Conservation (phyloP, 2,329 filamentous ascomycete species). For the Ilyonectria destructans region DNA sequence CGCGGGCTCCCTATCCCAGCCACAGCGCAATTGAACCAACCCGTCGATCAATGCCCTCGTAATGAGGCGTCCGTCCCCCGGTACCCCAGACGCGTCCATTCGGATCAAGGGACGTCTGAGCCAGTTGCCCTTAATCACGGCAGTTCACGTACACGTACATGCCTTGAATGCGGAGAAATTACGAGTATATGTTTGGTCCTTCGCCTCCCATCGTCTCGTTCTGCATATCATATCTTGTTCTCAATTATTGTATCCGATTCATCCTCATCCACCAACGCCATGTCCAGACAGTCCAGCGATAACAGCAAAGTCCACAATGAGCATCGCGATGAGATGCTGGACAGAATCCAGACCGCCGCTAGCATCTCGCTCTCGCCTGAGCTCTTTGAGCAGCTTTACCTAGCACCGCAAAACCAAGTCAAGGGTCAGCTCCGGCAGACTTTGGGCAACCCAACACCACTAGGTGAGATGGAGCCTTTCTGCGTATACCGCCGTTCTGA, state of each 20-base stretch:
- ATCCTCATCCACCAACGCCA: conserved; percentile 7
- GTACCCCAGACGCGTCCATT: background rate
- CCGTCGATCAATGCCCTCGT: background rate
- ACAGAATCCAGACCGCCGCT: conserved; percentile 52
- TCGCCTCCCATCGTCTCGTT: background rate
- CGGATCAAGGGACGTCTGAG: conserved; percentile 26
- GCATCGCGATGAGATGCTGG: conserved; percentile 40
- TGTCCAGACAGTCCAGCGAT: conserved; percentile 31
- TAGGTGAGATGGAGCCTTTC: conserved; percentile 47
- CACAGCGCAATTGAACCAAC: background rate
- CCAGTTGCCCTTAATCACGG: conserved; percentile 5
- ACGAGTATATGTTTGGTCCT: conserved; percentile 29
- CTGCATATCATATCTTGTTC: background rate
- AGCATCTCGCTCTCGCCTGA: conserved; percentile 67
- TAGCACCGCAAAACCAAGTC: conserved; percentile 63
- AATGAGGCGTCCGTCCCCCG: background rate
- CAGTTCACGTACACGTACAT: background rate
- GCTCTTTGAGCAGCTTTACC: conserved; percentile 69
- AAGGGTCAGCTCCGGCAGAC: conserved; percentile 65
- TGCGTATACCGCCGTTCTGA: background rate
- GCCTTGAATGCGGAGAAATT: conserved; percentile 15
- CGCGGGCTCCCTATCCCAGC: background rate
- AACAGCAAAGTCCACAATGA: conserved; percentile 30
- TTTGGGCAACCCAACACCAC: conserved; percentile 68
- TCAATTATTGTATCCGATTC: background rate